A percentile compares a stretch with the other conserved stretches of the same genome.
Conservation (phyloP, 139 green algal species). For the Chlorella sp. region DNA sequence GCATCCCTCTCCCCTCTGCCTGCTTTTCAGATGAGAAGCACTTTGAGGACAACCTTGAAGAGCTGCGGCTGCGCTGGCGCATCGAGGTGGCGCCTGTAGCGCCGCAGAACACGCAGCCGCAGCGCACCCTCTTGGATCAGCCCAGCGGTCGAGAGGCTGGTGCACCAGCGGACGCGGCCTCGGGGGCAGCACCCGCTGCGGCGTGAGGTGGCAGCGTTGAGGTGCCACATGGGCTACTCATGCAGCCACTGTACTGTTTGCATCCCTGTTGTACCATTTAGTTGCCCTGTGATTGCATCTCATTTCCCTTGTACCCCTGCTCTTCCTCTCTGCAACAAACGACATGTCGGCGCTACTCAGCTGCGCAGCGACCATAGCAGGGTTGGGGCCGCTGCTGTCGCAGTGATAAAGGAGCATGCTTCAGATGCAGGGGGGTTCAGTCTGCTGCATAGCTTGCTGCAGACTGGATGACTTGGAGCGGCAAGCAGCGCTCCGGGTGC, state of each 20-base stretch:
- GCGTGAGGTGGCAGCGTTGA: neutral
- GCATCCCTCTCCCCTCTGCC: too few species aligned
- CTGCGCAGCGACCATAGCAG: too few species aligned
- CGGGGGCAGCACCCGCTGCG: neutral
- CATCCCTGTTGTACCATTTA: neutral
- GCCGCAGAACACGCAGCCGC: conserved; percentile 37
- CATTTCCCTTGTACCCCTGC: too few species aligned
- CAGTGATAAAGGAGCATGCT: too few species aligned
- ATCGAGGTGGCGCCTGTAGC: conserved; percentile 73
- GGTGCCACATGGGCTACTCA: neutral
- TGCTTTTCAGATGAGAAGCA: conserved; percentile 71
- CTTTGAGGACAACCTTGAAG: conserved; percentile 67
- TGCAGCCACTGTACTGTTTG: neutral
- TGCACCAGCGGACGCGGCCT: neutral
- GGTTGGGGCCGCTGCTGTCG: too few species aligned
- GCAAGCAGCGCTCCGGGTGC: too few species aligned
- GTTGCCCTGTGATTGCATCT: too few species aligned
- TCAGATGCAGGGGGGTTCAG: too few species aligned
- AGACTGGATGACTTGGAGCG: too few species aligned
- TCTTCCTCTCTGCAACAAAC: too few species aligned
- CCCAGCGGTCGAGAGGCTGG: neutral
- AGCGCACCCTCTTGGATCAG: neutral
- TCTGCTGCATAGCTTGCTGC: too few species aligned
- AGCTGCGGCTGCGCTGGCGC: conserved; percentile 68
- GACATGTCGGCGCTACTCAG: too few species aligned